These are phyloP conservation scores for Mariannaea elegans DNA, from an alignment of 2,329 filamentous ascomycete genomes.

Conservation along the genomic window DNA sequence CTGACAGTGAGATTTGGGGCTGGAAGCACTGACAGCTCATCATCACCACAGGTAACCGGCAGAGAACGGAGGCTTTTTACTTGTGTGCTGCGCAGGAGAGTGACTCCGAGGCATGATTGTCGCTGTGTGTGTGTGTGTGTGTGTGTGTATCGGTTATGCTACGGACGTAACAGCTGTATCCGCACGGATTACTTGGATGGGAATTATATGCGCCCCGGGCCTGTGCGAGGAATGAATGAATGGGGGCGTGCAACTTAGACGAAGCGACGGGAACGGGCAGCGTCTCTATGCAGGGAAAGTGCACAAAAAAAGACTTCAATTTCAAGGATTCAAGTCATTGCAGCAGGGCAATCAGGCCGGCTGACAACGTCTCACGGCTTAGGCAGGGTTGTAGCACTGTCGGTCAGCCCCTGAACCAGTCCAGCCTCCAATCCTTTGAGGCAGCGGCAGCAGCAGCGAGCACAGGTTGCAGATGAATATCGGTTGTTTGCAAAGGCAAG, in stretches of 20 bases:
- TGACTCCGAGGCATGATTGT: not conserved
- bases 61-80: constrained; percentile 17
- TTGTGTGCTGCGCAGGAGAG: constrained; percentile 4
- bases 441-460: constrained; percentile 4
- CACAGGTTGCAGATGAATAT: constrained; percentile 13
- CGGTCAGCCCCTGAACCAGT: constrained; percentile 34
- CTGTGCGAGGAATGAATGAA: constrained; percentile 21
- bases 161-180: not conserved
- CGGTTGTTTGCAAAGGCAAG: not conserved
- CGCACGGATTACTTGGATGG: not conserved
- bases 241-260: not conserved
- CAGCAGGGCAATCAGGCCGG: constrained; percentile 25
- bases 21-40: constrained; percentile 28
- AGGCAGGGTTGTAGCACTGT: constrained; percentile 26
- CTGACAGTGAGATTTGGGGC: constrained; percentile 27
- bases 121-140: not conserved
- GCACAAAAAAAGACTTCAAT: constrained; percentile 1
- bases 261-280: constrained; percentile 1
- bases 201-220: constrained; percentile 1
- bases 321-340: constrained; percentile 25
- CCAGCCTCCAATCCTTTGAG: constrained; percentile 22
- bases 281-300: not conserved
- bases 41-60: constrained; percentile 13
- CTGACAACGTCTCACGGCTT: constrained; percentile 37
- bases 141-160: not conserved